These are phyloP conservation scores for Cucurbitaria berberidis DNA, from an alignment of 2,329 filamentous ascomycete genomes.

Conservation along the genomic window DNA sequence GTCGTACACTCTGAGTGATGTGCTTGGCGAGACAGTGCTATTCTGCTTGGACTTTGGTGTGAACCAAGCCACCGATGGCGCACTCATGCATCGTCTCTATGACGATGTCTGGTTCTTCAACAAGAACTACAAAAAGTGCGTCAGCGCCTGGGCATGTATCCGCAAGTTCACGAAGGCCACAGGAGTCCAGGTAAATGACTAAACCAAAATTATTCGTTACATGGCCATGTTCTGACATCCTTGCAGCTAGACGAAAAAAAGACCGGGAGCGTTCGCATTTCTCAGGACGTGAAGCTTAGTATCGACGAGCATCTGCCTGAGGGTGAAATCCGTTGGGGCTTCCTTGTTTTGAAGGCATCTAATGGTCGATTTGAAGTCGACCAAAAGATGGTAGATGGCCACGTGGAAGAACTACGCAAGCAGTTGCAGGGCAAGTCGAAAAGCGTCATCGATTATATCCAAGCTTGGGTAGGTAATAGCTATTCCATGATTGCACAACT, in stretches of 20 bases:
- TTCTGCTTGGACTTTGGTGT: constrained; percentile 57
- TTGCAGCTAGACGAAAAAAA: constrained; percentile 49
- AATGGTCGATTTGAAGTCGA: constrained; percentile 44
- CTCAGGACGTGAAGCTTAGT: constrained; percentile 1
- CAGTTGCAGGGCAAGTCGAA: constrained; percentile 39
- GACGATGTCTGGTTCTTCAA: constrained; percentile 59
- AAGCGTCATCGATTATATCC: constrained; percentile 44
- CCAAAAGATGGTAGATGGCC: constrained; percentile 39
- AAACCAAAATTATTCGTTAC: not conserved
- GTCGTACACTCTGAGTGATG: constrained; percentile 55
- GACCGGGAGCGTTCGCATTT: constrained; percentile 51
- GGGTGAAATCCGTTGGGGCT: constrained; percentile 43
- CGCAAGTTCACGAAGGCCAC: constrained; percentile 52
- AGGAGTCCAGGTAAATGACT: constrained; percentile 44
- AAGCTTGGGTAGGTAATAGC: constrained; percentile 16
- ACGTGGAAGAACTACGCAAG: constrained; percentile 37
- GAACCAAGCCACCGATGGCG: constrained; percentile 50
- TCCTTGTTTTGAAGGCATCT: constrained; percentile 33
- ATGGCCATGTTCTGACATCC: not conserved
- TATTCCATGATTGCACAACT: not conserved
- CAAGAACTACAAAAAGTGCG: constrained; percentile 50
- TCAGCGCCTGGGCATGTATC: constrained; percentile 54
- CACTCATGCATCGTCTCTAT: constrained; percentile 55
- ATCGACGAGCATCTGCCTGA: constrained; percentile 34
- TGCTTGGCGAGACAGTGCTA: constrained; percentile 56